Conservation (phyloP, 2,329 filamentous ascomycete species). For the Plenodomus tracheiphilus region DNA sequence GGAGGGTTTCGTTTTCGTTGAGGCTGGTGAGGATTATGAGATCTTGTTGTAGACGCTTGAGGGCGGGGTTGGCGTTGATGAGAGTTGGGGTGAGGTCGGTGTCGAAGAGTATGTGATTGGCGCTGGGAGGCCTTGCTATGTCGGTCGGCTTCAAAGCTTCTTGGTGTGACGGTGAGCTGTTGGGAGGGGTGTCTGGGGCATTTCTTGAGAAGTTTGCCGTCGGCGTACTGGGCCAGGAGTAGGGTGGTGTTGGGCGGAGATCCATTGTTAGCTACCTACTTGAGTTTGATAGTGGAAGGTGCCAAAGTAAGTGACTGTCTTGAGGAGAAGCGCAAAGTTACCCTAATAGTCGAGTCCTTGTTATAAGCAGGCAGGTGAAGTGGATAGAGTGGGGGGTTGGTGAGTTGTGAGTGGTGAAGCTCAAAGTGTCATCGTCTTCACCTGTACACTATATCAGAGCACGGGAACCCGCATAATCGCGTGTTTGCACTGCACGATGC, state of each 20-base stretch:
- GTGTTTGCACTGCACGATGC: not conserved
- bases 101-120: no score
- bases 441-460: not conserved
- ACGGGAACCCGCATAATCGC: not conserved
- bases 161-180: not conserved
- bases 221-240: not conserved
- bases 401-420: not conserved
- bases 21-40: conserved; percentile 32
- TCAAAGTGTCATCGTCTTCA: not conserved
- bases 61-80: conserved; percentile 10
- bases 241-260: not conserved
- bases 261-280: not conserved
- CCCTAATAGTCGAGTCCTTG: not conserved
- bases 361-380: not conserved
- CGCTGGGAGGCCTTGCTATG: not conserved
- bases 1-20: conserved; percentile 29
- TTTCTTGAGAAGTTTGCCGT: not conserved
- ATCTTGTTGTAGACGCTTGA: conserved; percentile 30
- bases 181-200: not conserved
- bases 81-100: conserved; percentile 16
- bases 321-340: not conserved
- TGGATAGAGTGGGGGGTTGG: not conserved
- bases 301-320: not conserved
- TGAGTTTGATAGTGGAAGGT: not conserved
- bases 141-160: no score